Evolutionary conservation across 2,329 filamentous ascomycete genomes (phyloP), one percentile per base, ranked within the genome.

Genomic region (Furcasterigmium furcatum): DNA sequence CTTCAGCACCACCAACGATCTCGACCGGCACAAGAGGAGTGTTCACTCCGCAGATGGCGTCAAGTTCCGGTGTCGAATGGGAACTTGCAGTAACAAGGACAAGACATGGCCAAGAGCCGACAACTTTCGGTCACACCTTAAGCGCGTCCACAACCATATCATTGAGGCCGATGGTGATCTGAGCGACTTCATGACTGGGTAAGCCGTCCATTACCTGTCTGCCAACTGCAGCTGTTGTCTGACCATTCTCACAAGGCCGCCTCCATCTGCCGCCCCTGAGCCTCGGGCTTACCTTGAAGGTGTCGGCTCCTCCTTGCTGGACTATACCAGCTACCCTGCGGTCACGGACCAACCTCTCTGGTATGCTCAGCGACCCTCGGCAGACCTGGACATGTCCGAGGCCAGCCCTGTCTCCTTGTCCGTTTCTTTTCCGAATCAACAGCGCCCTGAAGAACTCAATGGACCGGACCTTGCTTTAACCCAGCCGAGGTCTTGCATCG

Each of bases 121-220:
- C 63, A 96, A 96, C 58, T 96, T 96, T 62, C 84, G 84, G 49
- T 82, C 85, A 29, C 91, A 96, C 59, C 74, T 95, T 38, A 72
- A 69, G 41, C 79, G 85, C 10, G 81, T 88, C 56, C 91, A 96
- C 60, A 50, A 52, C 0, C 60, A 63, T 4, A 22, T 58, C 1
- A 59, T 73, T 9, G 46, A 48, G 4, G 48, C 60, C 3, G 70
- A 72, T 3, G 63, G 66, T 16, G 65, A 72, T 25, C 50, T 78
- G 5, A 58, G 61, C 18, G 34, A 53, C 12, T 77, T 54, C 41
- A 41, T 57, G 14, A 50, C 57, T 43, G 55, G 51, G 65, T 68
- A 50, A 47, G 54, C n/a, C 34, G n/a, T 19, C n/a, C 8, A 19
- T 19, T 18, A 18, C 34, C n/a, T 7, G 7, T 10, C 34, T 36